Evolutionary conservation across 2,329 filamentous ascomycete species (phyloP).

Genomic region (Colletotrichum sp.): DNA sequence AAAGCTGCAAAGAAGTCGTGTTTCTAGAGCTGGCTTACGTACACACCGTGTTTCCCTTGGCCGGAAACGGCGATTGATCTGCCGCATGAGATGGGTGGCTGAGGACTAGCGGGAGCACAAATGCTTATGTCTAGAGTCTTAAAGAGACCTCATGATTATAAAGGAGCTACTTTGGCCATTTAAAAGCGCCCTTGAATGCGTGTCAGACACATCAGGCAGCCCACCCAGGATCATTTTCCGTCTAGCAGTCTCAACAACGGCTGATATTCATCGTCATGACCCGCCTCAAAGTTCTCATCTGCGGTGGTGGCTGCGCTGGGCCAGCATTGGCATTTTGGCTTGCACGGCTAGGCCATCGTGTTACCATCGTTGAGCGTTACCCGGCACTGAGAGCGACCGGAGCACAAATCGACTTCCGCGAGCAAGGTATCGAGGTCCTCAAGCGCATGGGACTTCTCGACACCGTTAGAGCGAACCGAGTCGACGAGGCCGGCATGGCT

Average conservation of each 20-base stretch:
- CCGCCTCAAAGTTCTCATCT: conserved; percentile 35
- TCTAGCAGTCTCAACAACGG: not conserved
- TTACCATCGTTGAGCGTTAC: conserved; percentile 47
- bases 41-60: not conserved
- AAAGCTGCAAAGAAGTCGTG: not conserved
- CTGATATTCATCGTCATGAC: not conserved
- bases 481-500: conserved; percentile 50
- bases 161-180: not conserved
- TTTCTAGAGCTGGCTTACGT: not conserved
- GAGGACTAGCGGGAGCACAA: not conserved
- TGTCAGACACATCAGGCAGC: not conserved
- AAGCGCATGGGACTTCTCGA: conserved; percentile 56
- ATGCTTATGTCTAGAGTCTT: not conserved
- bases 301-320: conserved; percentile 39
- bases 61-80: not conserved
- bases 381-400: conserved; percentile 49
- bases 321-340: conserved; percentile 56
- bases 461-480: conserved; percentile 42
- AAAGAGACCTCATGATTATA: not conserved
- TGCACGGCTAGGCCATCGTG: conserved; percentile 36
- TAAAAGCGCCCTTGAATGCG: not conserved
- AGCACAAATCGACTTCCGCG: conserved; percentile 59
- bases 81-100: not conserved
- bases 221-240: not conserved
- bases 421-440: conserved; percentile 53